A percentile compares a stretch with the other conserved stretches of the same genome.
phyloP scores from a whole-genome alignment of 805 yeast species.

The Zygoascus flipseniorum region DNA sequence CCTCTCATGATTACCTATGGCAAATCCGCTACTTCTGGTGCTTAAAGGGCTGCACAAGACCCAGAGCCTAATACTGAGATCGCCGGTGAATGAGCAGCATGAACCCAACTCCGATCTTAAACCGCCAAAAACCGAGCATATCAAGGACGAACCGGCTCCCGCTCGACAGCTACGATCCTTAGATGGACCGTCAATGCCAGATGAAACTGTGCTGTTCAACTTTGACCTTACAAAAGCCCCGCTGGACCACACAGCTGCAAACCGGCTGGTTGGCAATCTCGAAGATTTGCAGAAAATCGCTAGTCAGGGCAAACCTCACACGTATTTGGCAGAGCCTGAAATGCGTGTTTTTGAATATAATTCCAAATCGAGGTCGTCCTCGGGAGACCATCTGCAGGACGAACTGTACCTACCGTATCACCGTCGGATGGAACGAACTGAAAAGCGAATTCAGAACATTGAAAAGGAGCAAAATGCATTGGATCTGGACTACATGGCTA shows the following conservation, averaged over 20 bases:
- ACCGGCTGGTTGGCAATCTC: background rate
- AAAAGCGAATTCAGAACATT: constrained; percentile 45
- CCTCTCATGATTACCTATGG: constrained; percentile 6
- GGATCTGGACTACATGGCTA: constrained; percentile 45
- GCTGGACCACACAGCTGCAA: background rate
- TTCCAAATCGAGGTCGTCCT: no score
- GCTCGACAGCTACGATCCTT: background rate
- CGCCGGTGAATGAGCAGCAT: background rate
- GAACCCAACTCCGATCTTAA: background rate
- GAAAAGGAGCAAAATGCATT: constrained; percentile 45
- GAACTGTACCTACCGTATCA: constrained; percentile 40
- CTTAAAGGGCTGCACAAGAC: constrained; percentile 16
- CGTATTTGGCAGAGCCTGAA: no score
- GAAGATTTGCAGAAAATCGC: background rate
- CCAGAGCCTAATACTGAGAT: constrained; percentile 3
- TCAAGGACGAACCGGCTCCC: background rate
- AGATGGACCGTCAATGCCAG: background rate
- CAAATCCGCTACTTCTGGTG: constrained; percentile 14
- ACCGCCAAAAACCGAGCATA: background rate
- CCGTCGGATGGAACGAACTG: constrained; percentile 54
- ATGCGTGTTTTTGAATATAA: no score
- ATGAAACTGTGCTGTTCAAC: constrained; percentile 1
- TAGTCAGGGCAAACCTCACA: background rate
- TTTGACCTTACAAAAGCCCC: background rate
- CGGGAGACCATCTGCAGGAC: constrained; percentile 42